Evolutionary conservation across 192 early-diverging fungal species (phyloP).

Genomic region (Gamsiella multidivaricata): DNA sequence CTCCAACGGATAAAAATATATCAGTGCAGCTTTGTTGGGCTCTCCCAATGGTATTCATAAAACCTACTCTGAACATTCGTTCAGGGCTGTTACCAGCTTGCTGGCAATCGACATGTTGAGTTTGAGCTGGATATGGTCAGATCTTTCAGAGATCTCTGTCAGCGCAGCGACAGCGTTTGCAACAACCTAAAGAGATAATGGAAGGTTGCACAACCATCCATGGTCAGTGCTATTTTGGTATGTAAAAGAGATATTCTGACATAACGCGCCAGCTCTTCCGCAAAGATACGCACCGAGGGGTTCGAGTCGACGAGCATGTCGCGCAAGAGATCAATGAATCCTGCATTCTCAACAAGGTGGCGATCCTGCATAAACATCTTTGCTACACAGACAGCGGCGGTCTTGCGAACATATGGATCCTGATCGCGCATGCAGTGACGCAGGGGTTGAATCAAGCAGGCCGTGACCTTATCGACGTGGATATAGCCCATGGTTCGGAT

Average conservation of each 20-base stretch:
- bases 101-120: conserved; percentile 88
- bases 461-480: conserved; percentile 90
- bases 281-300: conserved; percentile 71
- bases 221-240: not conserved
- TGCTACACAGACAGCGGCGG: conserved; percentile 91
- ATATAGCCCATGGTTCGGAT: conserved; percentile 99
- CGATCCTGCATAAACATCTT: conserved; percentile 94
- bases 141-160: conserved; percentile 93
- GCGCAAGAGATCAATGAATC: conserved; percentile 90
- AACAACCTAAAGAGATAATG: conserved; percentile 74
- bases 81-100: conserved; percentile 92
- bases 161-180: conserved; percentile 95
- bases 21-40: not conserved
- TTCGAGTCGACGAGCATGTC: conserved; percentile 91
- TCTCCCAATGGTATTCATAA: not conserved
- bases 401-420: conserved; percentile 98
- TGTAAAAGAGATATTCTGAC: no score
- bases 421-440: conserved; percentile 82
- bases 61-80: conserved; percentile 93
- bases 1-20: conserved; percentile 1
- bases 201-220: not conserved
- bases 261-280: not conserved
- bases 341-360: conserved; percentile 84
- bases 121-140: conserved; percentile 85
- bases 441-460: conserved; percentile 87